Percentiles rank a stretch among this genome's conserved stretches.
Evolutionary conservation across 108 stramenopile genomes (phyloP).

Genomic region (Conticribra weissflogii): DNA sequence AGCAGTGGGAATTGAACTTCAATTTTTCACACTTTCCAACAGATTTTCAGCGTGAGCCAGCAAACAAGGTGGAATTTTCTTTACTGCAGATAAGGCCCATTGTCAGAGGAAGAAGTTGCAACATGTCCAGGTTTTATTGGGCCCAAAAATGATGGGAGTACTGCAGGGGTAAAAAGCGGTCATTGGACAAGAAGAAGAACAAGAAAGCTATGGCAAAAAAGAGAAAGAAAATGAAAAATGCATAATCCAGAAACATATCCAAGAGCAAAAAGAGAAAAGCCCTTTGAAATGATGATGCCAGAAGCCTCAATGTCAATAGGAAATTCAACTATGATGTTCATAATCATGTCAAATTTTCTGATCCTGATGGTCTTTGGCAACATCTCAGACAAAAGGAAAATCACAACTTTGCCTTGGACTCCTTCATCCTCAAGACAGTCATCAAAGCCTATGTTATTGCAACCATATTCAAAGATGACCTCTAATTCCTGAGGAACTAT

Average conservation of each 20-base stretch:
- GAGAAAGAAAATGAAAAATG: slow-evolving; percentile 20
- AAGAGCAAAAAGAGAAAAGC: slow-evolving; percentile 69
- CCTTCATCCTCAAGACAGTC: slow-evolving; percentile 76
- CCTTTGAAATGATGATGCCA: slow-evolving; percentile 64
- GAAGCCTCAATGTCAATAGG: slow-evolving; percentile 69
- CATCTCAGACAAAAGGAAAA: slow-evolving; percentile 74
- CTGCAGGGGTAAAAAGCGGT: neutral
- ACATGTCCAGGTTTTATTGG: no score
- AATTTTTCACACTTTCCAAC: slow-evolving; percentile 38
- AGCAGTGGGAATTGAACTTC: slow-evolving; percentile 21
- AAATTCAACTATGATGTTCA: slow-evolving; percentile 81
- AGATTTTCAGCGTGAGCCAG: slow-evolving; percentile 36
- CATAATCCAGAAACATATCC: slow-evolving; percentile 44
- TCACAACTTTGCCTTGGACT: slow-evolving; percentile 82
- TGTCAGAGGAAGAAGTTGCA: slow-evolving; percentile 15
- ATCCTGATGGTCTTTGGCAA: slow-evolving; percentile 75
- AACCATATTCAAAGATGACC: slow-evolving; percentile 91
- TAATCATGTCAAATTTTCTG: slow-evolving; percentile 73
- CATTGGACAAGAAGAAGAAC: slow-evolving; percentile 37
- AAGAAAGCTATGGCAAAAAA: no score
- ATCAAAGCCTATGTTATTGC: slow-evolving; percentile 92
- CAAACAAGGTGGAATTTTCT: slow-evolving; percentile 44
- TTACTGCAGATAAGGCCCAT: slow-evolving; percentile 24
- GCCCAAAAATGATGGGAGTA: no score
- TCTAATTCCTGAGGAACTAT: slow-evolving; percentile 87